Base-by-base conservation (phyloP, 179 eudicot species). In the Beta corolliflora region DNA sequence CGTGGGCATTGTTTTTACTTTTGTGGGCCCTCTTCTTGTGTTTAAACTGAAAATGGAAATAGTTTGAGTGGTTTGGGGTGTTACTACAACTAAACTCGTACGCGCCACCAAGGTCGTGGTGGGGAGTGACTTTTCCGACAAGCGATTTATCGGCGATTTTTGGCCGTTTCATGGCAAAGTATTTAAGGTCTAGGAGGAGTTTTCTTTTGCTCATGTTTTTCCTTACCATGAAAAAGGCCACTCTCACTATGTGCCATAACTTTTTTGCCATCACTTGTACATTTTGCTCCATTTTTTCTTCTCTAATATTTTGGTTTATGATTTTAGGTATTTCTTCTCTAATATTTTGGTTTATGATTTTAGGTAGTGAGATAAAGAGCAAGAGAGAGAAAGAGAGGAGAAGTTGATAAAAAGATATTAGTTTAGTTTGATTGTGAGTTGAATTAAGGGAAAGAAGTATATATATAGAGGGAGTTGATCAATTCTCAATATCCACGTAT, bases 71-170 rank as follows among this genome's bases (percentile, higher is more conserved):
- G 74, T 52, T 72, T 3, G 91, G 91, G 12, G 88, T 87, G 85
- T 84, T 85, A 79, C 85, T 79, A 69, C 91, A 87, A 72, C 90
- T 89, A 81, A 87, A 87, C 85, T 89, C 89, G 78, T 88, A 87
- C 29, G 88, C 92, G 11, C 71, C 71, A 15, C 73, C 25, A 18
- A 44, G 81, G 73, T 58, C 66, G 45, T 81, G 78, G 83, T 76
- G 84, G 85, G 75, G 79, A 56, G 71, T 63, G 79, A 82, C 67
- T 48, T 79, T 80, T 21, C 73, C 63, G 25, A 70, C 71, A 52
- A 74, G 65, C 31, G 83, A 77, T 77, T 86, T 86, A 5, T 86
- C 83, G 46, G 84, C 60, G 72, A 87, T 78, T 79, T 88, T 89
- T 9, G 83, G 83, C 11, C 88, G 88, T 75, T 86, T 89, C 36